These are phyloP conservation scores for Cornus suecica DNA, from an alignment of 148 eudicot genomes.

Conservation along the genomic window DNA sequence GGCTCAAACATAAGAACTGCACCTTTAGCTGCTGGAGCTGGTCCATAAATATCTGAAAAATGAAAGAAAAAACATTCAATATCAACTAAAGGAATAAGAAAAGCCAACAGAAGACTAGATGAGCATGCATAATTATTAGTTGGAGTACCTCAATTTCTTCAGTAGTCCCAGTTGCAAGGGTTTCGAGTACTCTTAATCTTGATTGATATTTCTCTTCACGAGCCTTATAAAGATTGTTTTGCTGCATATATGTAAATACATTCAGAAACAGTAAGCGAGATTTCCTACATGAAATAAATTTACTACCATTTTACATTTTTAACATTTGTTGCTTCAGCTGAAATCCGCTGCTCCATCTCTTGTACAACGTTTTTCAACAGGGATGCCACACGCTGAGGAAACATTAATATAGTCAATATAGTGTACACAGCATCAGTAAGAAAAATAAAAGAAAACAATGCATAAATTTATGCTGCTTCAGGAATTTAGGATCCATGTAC, in stretches of 20 bases:
- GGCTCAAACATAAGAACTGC: constrained; percentile 22
- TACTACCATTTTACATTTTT: constrained; percentile 44
- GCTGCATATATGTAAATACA: constrained; percentile 45
- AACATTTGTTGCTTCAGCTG: constrained; percentile 61
- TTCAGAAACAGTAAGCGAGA: constrained; percentile 8
- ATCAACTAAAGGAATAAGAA: constrained; percentile 1
- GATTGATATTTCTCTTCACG: constrained; percentile 80
- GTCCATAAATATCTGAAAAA: constrained; percentile 58
- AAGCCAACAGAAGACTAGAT: neutral
- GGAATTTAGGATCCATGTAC: constrained; percentile 13
- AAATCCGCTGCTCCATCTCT: constrained; percentile 79
- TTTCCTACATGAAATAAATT: constrained; percentile 4
- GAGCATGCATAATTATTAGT: constrained; percentile 3
- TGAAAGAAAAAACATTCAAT: constrained; percentile 5
- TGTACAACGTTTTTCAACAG: constrained; percentile 71
- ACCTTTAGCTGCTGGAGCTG: constrained; percentile 83
- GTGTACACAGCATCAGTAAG: constrained; percentile 3
- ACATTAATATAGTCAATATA: constrained; percentile 6
- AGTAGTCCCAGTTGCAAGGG: constrained; percentile 73
- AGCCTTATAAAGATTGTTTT: constrained; percentile 62
- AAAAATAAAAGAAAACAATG: neutral
- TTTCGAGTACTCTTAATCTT: constrained; percentile 69
- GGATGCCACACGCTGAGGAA: constrained; percentile 61
- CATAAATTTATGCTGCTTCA: neutral
- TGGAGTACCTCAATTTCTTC: constrained; percentile 81